Evolutionary conservation across 1,139 yeast genomes (phyloP), one percentile per base, ranked within the genome.

Genomic region (Yamadazyma triangularis): DNA sequence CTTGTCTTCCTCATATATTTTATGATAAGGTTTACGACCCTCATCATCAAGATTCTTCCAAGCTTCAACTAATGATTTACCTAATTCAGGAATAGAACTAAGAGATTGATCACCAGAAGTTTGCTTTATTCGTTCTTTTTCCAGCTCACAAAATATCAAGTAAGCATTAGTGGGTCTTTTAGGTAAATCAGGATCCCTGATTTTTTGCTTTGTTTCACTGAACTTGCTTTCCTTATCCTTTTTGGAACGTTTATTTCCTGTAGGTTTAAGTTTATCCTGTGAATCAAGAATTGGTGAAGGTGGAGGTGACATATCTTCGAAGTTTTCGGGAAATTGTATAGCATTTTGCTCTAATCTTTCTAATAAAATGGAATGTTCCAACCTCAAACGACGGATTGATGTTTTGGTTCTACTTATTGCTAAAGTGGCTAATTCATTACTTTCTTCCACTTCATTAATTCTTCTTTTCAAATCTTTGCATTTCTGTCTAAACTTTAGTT

Each of bases 161-260:
- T 88, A 87, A 8, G 96, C 95, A 55, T 88, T 88, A 4, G 94
- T 83, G 11, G 96, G 95, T 45, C 94, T 70, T 47, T 85, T 85
- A 11, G 96, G 96, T 48, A 82, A 71, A 44, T 78, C 80, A 3
- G 95, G 95, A 53, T 85, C 95, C 47, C 88, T 73, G 16, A 63
- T 51, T 32, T 45, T 58, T 25, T 51, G 50, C 33, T 45, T 39
- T 12, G 29, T 25, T n/a, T 26, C 33, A 8, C 39, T 30, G 5
- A 40, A 31, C 3, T 39, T 26, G 1, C 36, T 30, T 20, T 32
- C 30, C 38, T 56, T 51, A 7, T 41, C 4, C 25, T 35, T 19
- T 44, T 45, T 40, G 44, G 51, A 36, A 51, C 58, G 18, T 45
- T 36, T 20, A 39, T 34, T 15, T 36, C 29, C 48, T 48, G 34